Conservation (phyloP, 2,329 filamentous ascomycete species). For the Graphilbum ipis-grandicollis region DNA sequence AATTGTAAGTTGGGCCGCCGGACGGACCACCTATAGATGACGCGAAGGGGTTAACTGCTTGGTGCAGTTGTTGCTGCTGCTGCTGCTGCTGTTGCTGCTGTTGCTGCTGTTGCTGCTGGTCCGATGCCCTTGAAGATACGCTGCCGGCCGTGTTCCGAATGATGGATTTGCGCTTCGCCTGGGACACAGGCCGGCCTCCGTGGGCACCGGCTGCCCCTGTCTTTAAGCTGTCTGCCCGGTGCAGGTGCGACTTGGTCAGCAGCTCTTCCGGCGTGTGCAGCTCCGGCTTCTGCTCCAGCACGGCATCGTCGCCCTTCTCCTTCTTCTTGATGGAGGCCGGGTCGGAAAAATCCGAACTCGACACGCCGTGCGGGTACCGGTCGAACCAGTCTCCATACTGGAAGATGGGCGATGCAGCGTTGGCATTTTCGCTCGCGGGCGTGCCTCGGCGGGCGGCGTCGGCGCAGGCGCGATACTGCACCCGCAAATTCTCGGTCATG, state of each 20-base stretch:
- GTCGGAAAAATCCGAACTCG: constrained; percentile 67
- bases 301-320: constrained; percentile 71
- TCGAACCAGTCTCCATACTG: constrained; percentile 98
- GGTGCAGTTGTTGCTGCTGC: constrained; percentile 14
- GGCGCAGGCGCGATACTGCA: constrained; percentile 70
- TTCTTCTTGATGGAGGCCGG: constrained; percentile 49
- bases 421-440: constrained; percentile 25
- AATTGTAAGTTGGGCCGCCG: constrained; percentile 21
- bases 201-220: constrained; percentile 18
- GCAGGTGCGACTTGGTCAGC: constrained; percentile 25
- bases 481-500: constrained; percentile 82
- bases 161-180: constrained; percentile 21
- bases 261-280: constrained; percentile 92
- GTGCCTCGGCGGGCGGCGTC: constrained; percentile 60
- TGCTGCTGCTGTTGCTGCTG: constrained; percentile 12
- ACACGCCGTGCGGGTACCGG: constrained; percentile 81
- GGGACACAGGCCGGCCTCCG: constrained; percentile 9
- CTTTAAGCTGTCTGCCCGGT: constrained; percentile 53
- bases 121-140: constrained; percentile 15
- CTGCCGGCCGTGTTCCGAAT: constrained; percentile 19
- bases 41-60: constrained; percentile 24
- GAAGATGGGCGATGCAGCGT: constrained; percentile 46
- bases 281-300: constrained; percentile 70
- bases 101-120: constrained; percentile 19
- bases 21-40: constrained; percentile 20